These are phyloP conservation scores for Malus hybrid DNA, from an alignment of 331 rosid genomes.

Conservation along the genomic window DNA sequence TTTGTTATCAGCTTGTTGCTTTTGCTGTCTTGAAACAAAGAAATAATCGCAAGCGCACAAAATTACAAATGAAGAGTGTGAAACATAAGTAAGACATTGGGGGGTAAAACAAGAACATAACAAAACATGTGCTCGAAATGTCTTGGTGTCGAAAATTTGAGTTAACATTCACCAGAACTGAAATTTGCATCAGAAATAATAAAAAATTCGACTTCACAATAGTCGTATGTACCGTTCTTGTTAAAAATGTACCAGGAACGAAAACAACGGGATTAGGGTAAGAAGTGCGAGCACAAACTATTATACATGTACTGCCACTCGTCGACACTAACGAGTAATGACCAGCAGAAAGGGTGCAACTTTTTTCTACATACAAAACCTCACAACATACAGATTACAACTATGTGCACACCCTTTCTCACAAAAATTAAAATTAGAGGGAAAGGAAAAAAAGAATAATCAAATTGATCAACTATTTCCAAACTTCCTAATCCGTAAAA, in stretches of 20 bases:
- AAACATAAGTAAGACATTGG: too few relatives aligned
- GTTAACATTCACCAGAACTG: too few relatives aligned
- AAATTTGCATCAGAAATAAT: too few relatives aligned
- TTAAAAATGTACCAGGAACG: constrained; percentile 21
- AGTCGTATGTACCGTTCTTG: background rate
- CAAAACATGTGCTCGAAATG: too few relatives aligned
- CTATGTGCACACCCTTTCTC: constrained; percentile 22
- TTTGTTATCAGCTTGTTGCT: too few relatives aligned
- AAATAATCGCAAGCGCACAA: too few relatives aligned
- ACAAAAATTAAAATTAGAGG: constrained; percentile 20
- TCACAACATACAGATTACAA: constrained; percentile 15
- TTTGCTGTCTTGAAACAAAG: too few relatives aligned
- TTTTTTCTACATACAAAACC: constrained; percentile 26
- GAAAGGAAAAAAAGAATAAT: constrained; percentile 31
- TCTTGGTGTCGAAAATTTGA: too few relatives aligned
- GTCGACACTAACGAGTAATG: constrained; percentile 14
- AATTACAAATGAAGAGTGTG: too few relatives aligned
- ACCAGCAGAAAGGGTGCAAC: constrained; percentile 25
- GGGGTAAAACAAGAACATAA: too few relatives aligned
- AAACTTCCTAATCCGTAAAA: background rate
- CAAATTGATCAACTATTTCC: constrained; percentile 18
- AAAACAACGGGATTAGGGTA: background rate
- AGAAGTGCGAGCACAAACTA: background rate
- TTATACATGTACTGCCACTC: constrained; percentile 31
- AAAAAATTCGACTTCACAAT: too few relatives aligned